Evolutionary conservation across 2,329 filamentous ascomycete genomes (phyloP).

Genomic region (Fusarium sp.): DNA sequence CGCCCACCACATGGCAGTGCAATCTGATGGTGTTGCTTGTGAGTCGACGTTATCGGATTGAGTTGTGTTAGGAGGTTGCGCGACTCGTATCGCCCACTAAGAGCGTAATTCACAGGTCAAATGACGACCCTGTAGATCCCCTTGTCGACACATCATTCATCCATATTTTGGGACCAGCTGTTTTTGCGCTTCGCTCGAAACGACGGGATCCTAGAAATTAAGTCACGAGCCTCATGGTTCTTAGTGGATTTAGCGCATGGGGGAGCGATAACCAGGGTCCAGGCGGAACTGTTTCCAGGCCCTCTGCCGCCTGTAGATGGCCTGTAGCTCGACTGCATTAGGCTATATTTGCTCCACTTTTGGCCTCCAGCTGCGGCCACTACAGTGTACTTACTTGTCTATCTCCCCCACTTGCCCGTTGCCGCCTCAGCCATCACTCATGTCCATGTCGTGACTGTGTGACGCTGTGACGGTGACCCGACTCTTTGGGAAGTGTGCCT

Average conservation of each 20-base stretch:
- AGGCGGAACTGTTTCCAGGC: slow-evolving; percentile 25
- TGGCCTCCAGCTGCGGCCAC: not conserved
- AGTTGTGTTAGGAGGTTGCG: slow-evolving; percentile 20
- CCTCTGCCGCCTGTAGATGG: slow-evolving; percentile 21
- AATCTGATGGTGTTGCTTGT: slow-evolving; percentile 33
- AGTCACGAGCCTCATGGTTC: slow-evolving; percentile 44
- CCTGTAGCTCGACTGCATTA: slow-evolving; percentile 18
- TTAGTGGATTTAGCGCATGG: slow-evolving; percentile 38
- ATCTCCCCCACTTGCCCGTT: slow-evolving; percentile 34
- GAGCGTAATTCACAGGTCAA: slow-evolving; percentile 42
- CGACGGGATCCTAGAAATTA: slow-evolving; percentile 38
- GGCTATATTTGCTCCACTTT: slow-evolving; percentile 8
- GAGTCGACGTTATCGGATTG: slow-evolving; percentile 39
- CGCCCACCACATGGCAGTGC: slow-evolving; percentile 23
- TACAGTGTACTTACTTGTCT: too few relatives aligned
- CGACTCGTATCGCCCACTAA: slow-evolving; percentile 38
- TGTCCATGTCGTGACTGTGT: slow-evolving; percentile 43
- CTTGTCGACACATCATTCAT: slow-evolving; percentile 12
- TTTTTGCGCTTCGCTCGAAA: slow-evolving; percentile 25
- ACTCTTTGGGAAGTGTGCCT: slow-evolving; percentile 45
- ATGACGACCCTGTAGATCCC: slow-evolving; percentile 39
- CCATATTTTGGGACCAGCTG: slow-evolving; percentile 6
- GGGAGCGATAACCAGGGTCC: slow-evolving; percentile 26
- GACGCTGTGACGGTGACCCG: slow-evolving; percentile 46
- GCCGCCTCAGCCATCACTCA: slow-evolving; percentile 47